Evolutionary conservation across 495 filamentous ascomycete genomes (phyloP), one percentile per base, ranked within the genome.

Genomic region (Lophium mytilinum): DNA sequence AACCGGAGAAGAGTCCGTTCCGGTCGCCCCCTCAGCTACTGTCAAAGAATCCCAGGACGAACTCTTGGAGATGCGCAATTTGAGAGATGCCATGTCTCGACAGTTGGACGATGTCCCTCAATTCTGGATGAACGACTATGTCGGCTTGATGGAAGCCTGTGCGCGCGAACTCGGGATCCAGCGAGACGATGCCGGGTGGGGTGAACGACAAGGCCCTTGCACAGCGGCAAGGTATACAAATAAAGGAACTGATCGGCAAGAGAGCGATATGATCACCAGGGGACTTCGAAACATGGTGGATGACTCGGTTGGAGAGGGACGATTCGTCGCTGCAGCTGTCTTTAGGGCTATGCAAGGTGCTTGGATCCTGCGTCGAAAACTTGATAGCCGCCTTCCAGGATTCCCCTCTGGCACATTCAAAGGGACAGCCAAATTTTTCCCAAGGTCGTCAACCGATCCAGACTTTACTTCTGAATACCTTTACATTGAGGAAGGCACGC

Each of bases 111-210:
- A 70, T 52, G 64, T 85, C 8, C 70, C 81, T 0, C 87, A 91
- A 58, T 92, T 87, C 56, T 88, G 87, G 21, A 88, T 90, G 80
- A 82, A 81, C 18, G 90, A 94, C 68, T 92, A 92, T 67, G 68
- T 86, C 14, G 89, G 83, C 48, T 69, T 90, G 3, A 85, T 94
- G 80, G 85, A 91, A 62, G 78, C 81, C 6, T 82, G 89, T 55
- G 75, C 85, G 7, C 55, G 66, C 8, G 78, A 80, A 1, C 58
- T 90, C 12, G 74, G 68, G 0, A 72, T 84, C n/a, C 4, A 56
- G 24, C 61, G 64, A 9, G 51, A 64, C n/a, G 54, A 68, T 45
- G 9, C 17, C 1, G 42, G 9, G 1, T 55, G 49, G n/a, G 30
- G 5, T 14, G 54, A 39, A 1, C 52, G 48, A 34, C 49, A 37